phyloP scores from a whole-genome alignment of 768 basidiomycete species.

The Clathrus columnatus region DNA sequence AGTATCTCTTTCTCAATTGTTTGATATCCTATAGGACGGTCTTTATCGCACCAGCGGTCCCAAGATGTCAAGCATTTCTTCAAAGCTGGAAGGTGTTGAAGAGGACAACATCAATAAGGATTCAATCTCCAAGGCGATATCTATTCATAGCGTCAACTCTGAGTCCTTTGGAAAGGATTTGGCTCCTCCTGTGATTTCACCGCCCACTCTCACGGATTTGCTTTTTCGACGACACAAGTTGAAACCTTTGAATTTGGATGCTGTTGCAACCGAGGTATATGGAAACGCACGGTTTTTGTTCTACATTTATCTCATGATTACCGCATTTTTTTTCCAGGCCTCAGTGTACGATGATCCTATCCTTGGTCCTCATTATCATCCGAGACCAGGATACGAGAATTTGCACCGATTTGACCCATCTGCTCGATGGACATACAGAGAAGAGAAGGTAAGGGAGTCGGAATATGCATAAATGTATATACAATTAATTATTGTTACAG shows the following conservation, averaged over 20 bases:
- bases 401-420: slow-evolving; percentile 46
- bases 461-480: neutral
- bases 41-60: too few relatives aligned
- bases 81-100: too few relatives aligned
- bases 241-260: slow-evolving; percentile 22
- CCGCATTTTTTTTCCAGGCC: slow-evolving; percentile 19
- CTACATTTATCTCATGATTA: neutral
- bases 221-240: slow-evolving; percentile 7
- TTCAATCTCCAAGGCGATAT: too few relatives aligned
- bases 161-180: neutral
- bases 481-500: slow-evolving; percentile 18
- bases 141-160: too few relatives aligned
- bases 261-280: slow-evolving; percentile 31
- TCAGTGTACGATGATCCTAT: slow-evolving; percentile 46
- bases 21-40: too few relatives aligned
- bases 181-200: neutral
- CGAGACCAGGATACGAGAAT: slow-evolving; percentile 45
- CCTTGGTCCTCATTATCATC: slow-evolving; percentile 39
- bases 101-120: too few relatives aligned
- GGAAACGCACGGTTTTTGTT: too few relatives aligned
- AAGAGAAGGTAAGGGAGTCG: slow-evolving; percentile 34
- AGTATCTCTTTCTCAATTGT: too few relatives aligned
- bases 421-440: slow-evolving; percentile 51
- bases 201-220: neutral
- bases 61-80: too few relatives aligned